Conservation (phyloP, 148 eudicot genomes). For the Oxyria digyna region DNA sequence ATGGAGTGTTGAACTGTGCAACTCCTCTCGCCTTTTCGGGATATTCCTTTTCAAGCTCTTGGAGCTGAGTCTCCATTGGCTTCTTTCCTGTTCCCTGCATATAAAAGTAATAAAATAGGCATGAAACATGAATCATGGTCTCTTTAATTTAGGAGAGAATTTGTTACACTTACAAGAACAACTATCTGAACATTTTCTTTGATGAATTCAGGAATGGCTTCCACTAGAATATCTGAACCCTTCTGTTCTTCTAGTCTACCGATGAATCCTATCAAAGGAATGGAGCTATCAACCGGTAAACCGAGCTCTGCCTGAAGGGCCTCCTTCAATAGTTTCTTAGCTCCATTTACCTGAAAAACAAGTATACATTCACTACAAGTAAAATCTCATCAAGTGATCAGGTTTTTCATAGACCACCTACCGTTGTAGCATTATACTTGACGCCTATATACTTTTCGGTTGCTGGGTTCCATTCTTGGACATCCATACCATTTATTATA, state of each 20-base stretch:
- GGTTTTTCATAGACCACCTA: slow-evolving; percentile 14
- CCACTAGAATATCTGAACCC: slow-evolving; percentile 85
- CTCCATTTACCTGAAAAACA: slow-evolving; percentile 51
- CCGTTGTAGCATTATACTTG: slow-evolving; percentile 61
- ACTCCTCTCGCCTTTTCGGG: slow-evolving; percentile 80
- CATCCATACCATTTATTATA: slow-evolving; percentile 84
- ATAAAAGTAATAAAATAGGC: neutral
- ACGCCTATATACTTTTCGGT: slow-evolving; percentile 53
- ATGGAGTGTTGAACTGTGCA: slow-evolving; percentile 64
- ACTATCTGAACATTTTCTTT: slow-evolving; percentile 67
- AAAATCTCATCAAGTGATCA: neutral
- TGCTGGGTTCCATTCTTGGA: slow-evolving; percentile 86
- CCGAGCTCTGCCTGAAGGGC: slow-evolving; percentile 80
- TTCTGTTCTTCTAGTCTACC: slow-evolving; percentile 97
- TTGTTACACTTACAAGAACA: slow-evolving; percentile 49
- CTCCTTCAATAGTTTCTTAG: slow-evolving; percentile 68
- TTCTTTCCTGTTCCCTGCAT: slow-evolving; percentile 92
- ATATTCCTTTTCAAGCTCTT: slow-evolving; percentile 48
- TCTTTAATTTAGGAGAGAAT: neutral
- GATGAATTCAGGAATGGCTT: slow-evolving; percentile 57
- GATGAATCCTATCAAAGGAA: slow-evolving; percentile 88
- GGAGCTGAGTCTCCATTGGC: slow-evolving; percentile 62
- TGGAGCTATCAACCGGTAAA: slow-evolving; percentile 54
- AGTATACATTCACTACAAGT: neutral
- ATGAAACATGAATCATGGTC: neutral